Conservation (phyloP, 2,329 filamentous ascomycete species). For the Stemphylium lycopersici region DNA sequence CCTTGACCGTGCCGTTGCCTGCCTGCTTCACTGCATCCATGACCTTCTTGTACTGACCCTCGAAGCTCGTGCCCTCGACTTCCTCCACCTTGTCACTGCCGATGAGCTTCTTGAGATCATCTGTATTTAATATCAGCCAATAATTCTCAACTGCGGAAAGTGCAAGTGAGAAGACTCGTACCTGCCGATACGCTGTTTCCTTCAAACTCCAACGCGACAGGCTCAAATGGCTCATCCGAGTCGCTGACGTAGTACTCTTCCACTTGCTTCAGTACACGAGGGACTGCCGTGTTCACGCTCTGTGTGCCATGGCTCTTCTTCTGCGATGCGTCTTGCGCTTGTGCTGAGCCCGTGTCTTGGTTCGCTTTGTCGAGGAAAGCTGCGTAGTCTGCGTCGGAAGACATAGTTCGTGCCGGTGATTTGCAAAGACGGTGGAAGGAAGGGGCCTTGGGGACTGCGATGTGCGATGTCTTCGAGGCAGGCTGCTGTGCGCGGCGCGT, state of each 20-base stretch:
- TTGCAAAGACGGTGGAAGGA: not conserved
- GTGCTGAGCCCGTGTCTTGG: constrained; percentile 58
- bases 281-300: constrained; percentile 62
- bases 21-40: constrained; percentile 72
- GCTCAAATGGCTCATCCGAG: constrained; percentile 83
- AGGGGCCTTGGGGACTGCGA: not conserved
- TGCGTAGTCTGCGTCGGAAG: constrained; percentile 81
- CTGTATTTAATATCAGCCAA: constrained; percentile 52
- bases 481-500: not conserved
- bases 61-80: constrained; percentile 73
- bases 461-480: not conserved
- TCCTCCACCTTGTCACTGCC: constrained; percentile 67
- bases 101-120: constrained; percentile 72
- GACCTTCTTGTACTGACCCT: constrained; percentile 71
- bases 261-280: constrained; percentile 49
- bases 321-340: constrained; percentile 27
- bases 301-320: constrained; percentile 42
- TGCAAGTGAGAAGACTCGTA: constrained; percentile 31
- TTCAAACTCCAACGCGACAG: constrained; percentile 70
- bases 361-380: constrained; percentile 89
- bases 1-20: constrained; percentile 71
- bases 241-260: constrained; percentile 78
- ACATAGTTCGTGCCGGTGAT: constrained; percentile 57
- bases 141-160: not conserved
- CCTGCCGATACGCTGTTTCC: constrained; percentile 64